Evolutionary conservation across 805 yeast genomes (phyloP).

Genomic region (Yarrowia alimentaria): DNA sequence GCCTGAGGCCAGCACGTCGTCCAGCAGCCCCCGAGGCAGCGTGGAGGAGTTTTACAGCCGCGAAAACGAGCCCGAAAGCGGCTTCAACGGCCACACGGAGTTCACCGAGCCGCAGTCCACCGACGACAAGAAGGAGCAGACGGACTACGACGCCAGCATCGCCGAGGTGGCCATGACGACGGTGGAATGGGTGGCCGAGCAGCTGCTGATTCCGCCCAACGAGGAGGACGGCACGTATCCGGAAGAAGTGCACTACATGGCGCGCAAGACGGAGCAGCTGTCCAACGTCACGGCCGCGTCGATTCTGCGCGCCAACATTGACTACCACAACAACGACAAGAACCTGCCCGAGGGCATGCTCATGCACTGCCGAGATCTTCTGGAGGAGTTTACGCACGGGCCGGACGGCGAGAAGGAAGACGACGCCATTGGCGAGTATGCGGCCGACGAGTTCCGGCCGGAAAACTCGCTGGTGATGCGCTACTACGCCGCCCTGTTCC

Average conservation of each 20-base stretch:
- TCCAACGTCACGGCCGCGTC: constrained; percentile 20
- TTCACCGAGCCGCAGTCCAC: constrained; percentile 13
- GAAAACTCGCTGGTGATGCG: constrained; percentile 14
- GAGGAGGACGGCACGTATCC: constrained; percentile 17
- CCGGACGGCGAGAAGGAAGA: constrained; percentile 24
- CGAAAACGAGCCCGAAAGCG: too few relatives aligned
- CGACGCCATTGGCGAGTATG: constrained; percentile 15
- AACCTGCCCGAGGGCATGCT: constrained; percentile 17
- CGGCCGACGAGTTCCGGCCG: constrained; percentile 4
- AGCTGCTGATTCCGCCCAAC: constrained; percentile 25
- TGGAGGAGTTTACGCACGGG: constrained; percentile 12
- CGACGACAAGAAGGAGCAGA: constrained; percentile 21
- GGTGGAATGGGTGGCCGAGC: constrained; percentile 23
- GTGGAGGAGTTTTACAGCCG: constrained; percentile 6
- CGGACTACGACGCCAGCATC: constrained; percentile 24
- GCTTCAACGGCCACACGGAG: too few relatives aligned
- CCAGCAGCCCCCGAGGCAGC: neutral
- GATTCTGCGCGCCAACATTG: constrained; percentile 18
- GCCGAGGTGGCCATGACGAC: constrained; percentile 21
- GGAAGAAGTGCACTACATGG: constrained; percentile 23
- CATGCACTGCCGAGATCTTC: constrained; percentile 15
- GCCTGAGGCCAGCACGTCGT: constrained; percentile 1
- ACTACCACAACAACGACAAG: constrained; percentile 15
- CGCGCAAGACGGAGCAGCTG: constrained; percentile 18
- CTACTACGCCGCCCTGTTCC: constrained; percentile 46